phyloP scores from a whole-genome alignment of 1,284 basidiomycete genomes.

The Tylopilus orsonianus region DNA sequence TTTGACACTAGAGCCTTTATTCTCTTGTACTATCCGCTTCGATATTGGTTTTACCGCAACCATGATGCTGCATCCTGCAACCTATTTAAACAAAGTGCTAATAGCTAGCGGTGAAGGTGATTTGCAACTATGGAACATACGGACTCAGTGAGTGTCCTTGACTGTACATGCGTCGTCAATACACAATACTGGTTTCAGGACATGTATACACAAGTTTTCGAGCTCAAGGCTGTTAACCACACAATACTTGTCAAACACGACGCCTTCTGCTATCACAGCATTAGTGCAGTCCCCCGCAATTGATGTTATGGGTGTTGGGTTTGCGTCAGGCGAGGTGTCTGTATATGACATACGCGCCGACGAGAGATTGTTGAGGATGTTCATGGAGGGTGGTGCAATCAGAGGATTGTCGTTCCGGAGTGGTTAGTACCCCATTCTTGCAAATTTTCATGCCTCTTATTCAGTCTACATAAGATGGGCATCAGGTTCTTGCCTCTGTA shows the following conservation, averaged over 20 bases:
- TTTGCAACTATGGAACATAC: slow-evolving; percentile 94
- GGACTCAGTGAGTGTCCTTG: slow-evolving; percentile 61
- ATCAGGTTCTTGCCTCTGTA: slow-evolving; percentile 82
- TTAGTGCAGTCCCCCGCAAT: slow-evolving; percentile 93
- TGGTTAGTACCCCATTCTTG: slow-evolving; percentile 49
- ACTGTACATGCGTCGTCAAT: background rate
- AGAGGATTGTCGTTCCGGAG: slow-evolving; percentile 83
- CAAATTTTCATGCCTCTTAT: slow-evolving; percentile 4
- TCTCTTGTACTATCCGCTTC: slow-evolving; percentile 62
- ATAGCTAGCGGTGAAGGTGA: slow-evolving; percentile 81
- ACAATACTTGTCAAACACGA: slow-evolving; percentile 43
- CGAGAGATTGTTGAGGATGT: slow-evolving; percentile 84
- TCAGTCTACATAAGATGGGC: slow-evolving; percentile 60
- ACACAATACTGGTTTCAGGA: slow-evolving; percentile 39
- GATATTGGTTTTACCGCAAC: slow-evolving; percentile 82
- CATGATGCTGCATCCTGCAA: slow-evolving; percentile 87
- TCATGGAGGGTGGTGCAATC: slow-evolving; percentile 82
- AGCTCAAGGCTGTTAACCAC: slow-evolving; percentile 49
- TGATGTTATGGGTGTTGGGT: slow-evolving; percentile 92
- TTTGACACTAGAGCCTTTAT: slow-evolving; percentile 20
- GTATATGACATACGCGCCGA: slow-evolving; percentile 90
- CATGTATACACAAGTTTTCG: slow-evolving; percentile 65
- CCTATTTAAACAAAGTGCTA: slow-evolving; percentile 95
- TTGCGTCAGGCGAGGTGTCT: slow-evolving; percentile 83
- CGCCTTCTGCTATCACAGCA: slow-evolving; percentile 65